These are phyloP conservation scores for Phaeosphaeria sp. DNA, from an alignment of 2,329 filamentous ascomycete genomes.

Conservation along the genomic window DNA sequence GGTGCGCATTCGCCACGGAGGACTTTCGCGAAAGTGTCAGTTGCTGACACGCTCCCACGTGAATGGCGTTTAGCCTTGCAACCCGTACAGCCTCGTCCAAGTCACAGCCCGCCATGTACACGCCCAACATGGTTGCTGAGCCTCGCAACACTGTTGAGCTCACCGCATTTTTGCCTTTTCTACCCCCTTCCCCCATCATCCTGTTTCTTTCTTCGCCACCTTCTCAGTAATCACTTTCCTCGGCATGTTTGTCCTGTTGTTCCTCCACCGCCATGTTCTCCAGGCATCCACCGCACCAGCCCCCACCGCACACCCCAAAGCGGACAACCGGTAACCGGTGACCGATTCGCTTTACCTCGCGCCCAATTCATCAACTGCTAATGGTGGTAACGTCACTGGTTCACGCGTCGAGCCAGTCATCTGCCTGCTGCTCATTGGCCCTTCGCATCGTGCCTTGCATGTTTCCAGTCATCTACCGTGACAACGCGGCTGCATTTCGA, in stretches of 20 bases:
- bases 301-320: constrained; percentile 27
- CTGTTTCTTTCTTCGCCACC: constrained; percentile 1
- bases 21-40: background rate
- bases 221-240: constrained; percentile 2
- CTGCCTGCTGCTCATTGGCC: constrained; percentile 22
- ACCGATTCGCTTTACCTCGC: constrained; percentile 28
- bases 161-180: constrained; percentile 15
- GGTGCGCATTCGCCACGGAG: constrained; percentile 18
- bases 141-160: background rate
- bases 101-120: constrained; percentile 12
- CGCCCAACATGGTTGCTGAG: background rate
- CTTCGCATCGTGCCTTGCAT: constrained; percentile 36
- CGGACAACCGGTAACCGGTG: constrained; percentile 34
- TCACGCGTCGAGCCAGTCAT: constrained; percentile 15
- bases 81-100: constrained; percentile 10
- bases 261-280: constrained; percentile 6
- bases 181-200: background rate
- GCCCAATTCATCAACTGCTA: constrained; percentile 15
- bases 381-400: constrained; percentile 24
- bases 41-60: constrained; percentile 6
- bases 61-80: constrained; percentile 15
- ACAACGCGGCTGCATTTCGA: constrained; percentile 18
- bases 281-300: constrained; percentile 22
- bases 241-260: constrained; percentile 2
- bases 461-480: constrained; percentile 15